Evolutionary conservation across 352 stramenopile genomes (phyloP), one percentile per base, ranked within the genome.

Genomic region (Aphanomyces invadans): DNA sequence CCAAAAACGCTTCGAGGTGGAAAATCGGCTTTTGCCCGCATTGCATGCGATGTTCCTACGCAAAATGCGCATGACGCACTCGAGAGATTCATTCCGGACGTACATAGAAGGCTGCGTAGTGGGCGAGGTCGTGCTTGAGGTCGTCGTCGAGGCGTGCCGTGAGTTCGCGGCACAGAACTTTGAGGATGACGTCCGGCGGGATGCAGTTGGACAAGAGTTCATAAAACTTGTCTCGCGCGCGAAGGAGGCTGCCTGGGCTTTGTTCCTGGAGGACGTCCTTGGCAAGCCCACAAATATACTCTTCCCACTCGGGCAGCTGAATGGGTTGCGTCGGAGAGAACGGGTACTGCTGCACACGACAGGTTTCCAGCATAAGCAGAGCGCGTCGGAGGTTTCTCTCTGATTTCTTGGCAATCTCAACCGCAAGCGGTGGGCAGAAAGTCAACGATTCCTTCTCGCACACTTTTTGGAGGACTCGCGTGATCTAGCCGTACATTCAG

Each of bases 131-230:
- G 66, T 94, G 80, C 82, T 99, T 99, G 54, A 99, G 84, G 44
- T 88, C 80, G 69, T 98, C 95, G 77, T 99, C 96, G 46, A 98
- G 74, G 33, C 89, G 95, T 48, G 77, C 91, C 61, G 99, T 83
- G 44, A 99, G 83, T 69, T 99, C 94, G 49, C 83, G 79, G 49
- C 80, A 88, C 12, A 92, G 71, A 55, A 88, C 79, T 65, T 97
- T 95, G 33, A 99, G 75, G 70, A 99, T 99, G 15, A 99, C 82
- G 66, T 98, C 90, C 11, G 96, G 89, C 31, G 97, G 97, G 59
- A 99, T 99, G 75, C 97, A 99, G 73, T 99, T 99, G 39, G 97
- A 91, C 5, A 99, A 76, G 21, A 99, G 78, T 72, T 99, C 97
- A 78, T 99, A 99, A 39, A 99, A 78, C 78, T 98, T 99, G 70